Conservation (phyloP, 345 rosid genomes). For the Brassica rapa region DNA sequence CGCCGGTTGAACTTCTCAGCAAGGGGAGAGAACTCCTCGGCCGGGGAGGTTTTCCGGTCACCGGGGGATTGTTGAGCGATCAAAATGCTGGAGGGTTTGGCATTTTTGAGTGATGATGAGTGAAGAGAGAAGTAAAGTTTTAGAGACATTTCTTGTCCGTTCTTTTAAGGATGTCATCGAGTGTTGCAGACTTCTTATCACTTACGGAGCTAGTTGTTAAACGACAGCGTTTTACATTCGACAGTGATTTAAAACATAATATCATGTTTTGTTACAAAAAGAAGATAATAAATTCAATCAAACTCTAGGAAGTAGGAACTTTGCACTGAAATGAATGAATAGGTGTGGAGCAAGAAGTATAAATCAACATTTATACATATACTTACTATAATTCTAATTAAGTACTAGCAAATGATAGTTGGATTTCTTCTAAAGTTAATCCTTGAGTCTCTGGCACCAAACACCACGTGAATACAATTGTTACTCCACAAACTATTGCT, state of each 20-base stretch:
- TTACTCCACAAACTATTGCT: conserved; percentile 29
- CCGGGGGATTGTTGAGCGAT: conserved; percentile 45
- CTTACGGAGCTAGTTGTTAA: neutral
- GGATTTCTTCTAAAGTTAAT: conserved; percentile 56
- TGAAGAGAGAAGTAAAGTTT: conserved; percentile 27
- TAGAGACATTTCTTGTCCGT: conserved; percentile 34
- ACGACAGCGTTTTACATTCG: conserved; percentile 17
- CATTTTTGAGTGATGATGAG: conserved; percentile 12
- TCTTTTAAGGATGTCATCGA: neutral
- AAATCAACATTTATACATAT: neutral
- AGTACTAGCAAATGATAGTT: conserved; percentile 34
- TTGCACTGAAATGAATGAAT: neutral
- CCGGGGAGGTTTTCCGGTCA: conserved; percentile 54
- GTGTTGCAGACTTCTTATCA: conserved; percentile 33
- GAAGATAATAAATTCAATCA: neutral
- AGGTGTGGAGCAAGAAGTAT: neutral
- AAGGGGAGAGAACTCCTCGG: conserved; percentile 63
- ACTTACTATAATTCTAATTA: neutral
- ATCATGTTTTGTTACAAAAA: neutral
- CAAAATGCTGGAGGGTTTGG: conserved; percentile 23
- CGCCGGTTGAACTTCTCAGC: conserved; percentile 67
- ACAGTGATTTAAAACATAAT: neutral
- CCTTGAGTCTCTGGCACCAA: conserved; percentile 58
- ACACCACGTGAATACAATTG: conserved; percentile 46
- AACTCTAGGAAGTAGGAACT: neutral